A percentile compares a stretch with the other conserved stretches of the same genome.
phyloP scores from a whole-genome alignment of 169 alveolate species.

The Plasmodium malariae region DNA sequence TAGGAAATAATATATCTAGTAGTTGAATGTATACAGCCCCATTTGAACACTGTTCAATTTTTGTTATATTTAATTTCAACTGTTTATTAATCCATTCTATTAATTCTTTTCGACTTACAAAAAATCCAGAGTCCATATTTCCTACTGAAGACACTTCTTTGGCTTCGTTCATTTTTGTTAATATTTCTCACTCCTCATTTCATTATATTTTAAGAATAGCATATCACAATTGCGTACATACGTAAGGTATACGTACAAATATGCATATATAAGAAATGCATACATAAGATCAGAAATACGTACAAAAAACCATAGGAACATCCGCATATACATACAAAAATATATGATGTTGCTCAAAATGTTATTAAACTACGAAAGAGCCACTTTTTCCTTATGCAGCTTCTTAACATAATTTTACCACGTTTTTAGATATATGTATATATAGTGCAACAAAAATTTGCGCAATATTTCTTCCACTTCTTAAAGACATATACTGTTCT shows the following conservation, averaged over 20 bases:
- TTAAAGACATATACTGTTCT: too few relatives aligned
- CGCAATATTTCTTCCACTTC: too few relatives aligned
- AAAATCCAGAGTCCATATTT: constrained; percentile 92
- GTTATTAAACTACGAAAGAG: too few relatives aligned
- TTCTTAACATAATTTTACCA: too few relatives aligned
- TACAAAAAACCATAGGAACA: not conserved
- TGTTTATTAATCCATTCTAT: constrained; percentile 92
- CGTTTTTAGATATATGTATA: too few relatives aligned
- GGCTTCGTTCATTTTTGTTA: constrained; percentile 3
- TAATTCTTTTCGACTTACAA: constrained; percentile 92
- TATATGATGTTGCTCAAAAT: not conserved
- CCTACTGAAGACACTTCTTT: constrained; percentile 78
- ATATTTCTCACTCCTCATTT: not conserved
- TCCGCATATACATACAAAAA: not conserved
- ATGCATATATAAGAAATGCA: not conserved
- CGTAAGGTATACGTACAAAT: not conserved
- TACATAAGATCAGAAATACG: too few relatives aligned
- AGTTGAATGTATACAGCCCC: constrained; percentile 97
- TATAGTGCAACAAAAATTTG: too few relatives aligned
- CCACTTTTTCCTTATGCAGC: too few relatives aligned
- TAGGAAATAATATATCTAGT: constrained; percentile 93
- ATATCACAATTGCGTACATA: not conserved
- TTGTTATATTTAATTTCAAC: constrained; percentile 90
- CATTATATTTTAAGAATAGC: not conserved
- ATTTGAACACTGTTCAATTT: constrained; percentile 95